Evolutionary conservation across 306 rosid genomes (phyloP), one percentile per base, ranked within the genome.

Genomic region (Lotus japonicus): DNA sequence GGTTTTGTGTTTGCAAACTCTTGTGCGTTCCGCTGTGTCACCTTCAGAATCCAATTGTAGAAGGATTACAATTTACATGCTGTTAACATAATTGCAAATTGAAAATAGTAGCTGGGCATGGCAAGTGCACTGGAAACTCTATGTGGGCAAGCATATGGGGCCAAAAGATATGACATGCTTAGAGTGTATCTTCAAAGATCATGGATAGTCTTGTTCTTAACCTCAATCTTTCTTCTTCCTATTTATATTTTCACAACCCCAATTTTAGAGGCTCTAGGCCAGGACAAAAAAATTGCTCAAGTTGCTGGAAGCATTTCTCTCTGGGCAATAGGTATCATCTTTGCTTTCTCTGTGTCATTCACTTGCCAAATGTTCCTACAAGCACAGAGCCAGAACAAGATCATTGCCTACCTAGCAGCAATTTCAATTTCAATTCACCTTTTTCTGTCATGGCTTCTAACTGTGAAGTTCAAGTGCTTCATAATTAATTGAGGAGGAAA

Each of bases 101-200:
- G 60, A 18, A 65, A 59, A 9, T n/a, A 73, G 69, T 64, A 87
- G 92, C 54, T 87, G 43, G 92, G 92, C 3, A 87, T 87, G 89
- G 87, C 92, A 11, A 84, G 92, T 87, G 92, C 92, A 6, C 54
- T 84, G 70, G 84, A 80, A 80, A 87, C 89, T 52, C 85, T 84
- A 0, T 84, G 89, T 72, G 92, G 92, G 15, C 92, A 87, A 80
- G 86, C 85, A n/a, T 84, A 66, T 66, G 89, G 92, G 6, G 92
- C 92, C 3, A 84, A 67, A 58, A 76, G 78, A 4, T 78, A 84
- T 75, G 58, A 73, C 16, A 84, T 87, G 87, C 81, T 87, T 13
- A 89, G 92, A 68, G 45, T 87, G 38, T 79, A 87, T 73, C 89
- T 87, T 46, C 92, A 87, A 57, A 84, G 92, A 57, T 87, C 92